Conservation (phyloP, 1,284 basidiomycete species). For the Ustilago nuda region DNA sequence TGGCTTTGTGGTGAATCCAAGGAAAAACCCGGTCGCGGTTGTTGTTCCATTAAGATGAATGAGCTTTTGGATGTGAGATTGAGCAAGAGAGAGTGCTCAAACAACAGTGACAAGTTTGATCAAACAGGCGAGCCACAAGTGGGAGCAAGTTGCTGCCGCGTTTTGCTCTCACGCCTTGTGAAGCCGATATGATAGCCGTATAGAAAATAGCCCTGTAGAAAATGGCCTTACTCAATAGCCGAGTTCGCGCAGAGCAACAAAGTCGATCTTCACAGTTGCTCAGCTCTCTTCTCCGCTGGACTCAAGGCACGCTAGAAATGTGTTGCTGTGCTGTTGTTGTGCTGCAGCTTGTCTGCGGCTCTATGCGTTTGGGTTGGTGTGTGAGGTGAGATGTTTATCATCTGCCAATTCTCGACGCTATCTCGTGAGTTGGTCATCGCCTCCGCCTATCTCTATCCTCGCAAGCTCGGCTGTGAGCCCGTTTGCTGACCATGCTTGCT, state of each 20-base stretch:
- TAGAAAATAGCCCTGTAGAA: not conserved
- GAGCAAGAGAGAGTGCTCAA: not conserved
- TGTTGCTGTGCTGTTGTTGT: not conserved
- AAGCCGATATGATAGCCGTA: not conserved
- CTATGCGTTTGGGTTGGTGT: not conserved
- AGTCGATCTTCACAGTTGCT: not conserved
- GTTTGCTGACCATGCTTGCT: not conserved
- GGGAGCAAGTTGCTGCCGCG: not conserved
- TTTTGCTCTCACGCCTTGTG: not conserved
- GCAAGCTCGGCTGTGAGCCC: not conserved
- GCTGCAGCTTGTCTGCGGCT: not conserved
- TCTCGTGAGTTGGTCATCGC: not conserved
- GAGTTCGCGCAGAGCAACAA: not conserved
- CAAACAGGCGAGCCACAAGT: not conserved
- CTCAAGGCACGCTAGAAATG: not conserved
- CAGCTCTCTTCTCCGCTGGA: not conserved
- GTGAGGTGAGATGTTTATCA: not conserved
- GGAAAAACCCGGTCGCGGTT: not conserved
- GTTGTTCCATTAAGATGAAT: not conserved
- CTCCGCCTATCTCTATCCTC: not conserved
- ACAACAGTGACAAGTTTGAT: not conserved
- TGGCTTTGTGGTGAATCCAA: not conserved
- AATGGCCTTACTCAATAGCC: not conserved
- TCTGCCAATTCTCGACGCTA: not conserved
- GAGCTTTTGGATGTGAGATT: not conserved